Conservation (phyloP, 116 monocot genomes). For the Posidonia oceanica region DNA sequence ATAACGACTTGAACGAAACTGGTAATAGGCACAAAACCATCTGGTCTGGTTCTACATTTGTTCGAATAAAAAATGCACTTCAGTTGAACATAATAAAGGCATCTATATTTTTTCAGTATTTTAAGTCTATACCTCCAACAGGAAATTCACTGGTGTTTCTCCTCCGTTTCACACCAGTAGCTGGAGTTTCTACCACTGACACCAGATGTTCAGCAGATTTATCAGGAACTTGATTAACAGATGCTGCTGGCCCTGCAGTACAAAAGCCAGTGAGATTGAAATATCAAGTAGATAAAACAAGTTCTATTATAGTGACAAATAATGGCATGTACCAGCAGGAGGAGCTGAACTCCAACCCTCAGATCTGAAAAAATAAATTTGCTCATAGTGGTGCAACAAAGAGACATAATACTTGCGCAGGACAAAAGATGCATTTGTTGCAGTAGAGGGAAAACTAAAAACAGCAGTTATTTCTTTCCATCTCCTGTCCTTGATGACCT, state of each 20-base stretch:
- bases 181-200: conserved; percentile 13
- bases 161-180: conserved; percentile 26
- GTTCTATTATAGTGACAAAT: too few relatives aligned
- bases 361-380: conserved; percentile 63
- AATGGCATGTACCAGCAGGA: conserved; percentile 10
- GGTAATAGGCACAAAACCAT: too few relatives aligned
- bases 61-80: too few relatives aligned
- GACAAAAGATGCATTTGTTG: conserved; percentile 94
- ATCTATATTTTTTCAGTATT: too few relatives aligned
- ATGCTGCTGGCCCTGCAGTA: background rate
- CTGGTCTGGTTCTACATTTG: too few relatives aligned
- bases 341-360: conserved; percentile 32
- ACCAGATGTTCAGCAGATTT: conserved; percentile 14
- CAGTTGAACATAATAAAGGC: too few relatives aligned
- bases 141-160: conserved; percentile 22
- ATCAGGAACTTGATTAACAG: conserved; percentile 1
- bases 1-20: too few relatives aligned
- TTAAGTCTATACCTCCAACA: conserved; percentile 16
- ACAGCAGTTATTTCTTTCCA: conserved; percentile 84
- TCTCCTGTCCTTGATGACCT: conserved; percentile 63
- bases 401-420: conserved; percentile 85
- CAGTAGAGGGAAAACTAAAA: conserved; percentile 81
- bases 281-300: background rate
- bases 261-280: background rate
- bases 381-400: conserved; percentile 70